Evolutionary conservation across 2,329 filamentous ascomycete species (phyloP).

Genomic region (Trichoderma cornu-damae): DNA sequence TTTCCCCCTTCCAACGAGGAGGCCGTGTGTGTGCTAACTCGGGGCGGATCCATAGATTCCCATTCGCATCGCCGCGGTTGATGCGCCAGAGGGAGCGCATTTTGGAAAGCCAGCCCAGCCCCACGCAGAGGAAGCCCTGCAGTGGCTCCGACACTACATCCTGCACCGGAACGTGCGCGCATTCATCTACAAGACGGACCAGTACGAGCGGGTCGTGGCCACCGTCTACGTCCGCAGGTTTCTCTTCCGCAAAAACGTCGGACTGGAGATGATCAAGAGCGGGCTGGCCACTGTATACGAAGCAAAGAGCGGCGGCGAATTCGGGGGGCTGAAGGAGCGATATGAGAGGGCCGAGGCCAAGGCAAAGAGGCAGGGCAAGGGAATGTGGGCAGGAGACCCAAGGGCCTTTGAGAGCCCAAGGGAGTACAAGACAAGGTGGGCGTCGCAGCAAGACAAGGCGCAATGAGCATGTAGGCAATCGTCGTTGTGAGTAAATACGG

Average conservation of each 20-base stretch:
- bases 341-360: conserved; percentile 63
- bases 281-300: conserved; percentile 92
- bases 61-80: conserved; percentile 82
- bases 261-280: conserved; percentile 78
- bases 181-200: conserved; percentile 79
- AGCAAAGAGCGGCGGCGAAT: conserved; percentile 83
- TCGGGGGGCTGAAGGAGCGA: conserved; percentile 62
- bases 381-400: conserved; percentile 69
- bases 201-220: conserved; percentile 86
- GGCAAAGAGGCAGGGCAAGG: conserved; percentile 60
- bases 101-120: conserved; percentile 88
- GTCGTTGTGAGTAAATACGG: background rate
- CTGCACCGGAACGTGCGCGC: conserved; percentile 68
- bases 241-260: conserved; percentile 71
- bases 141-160: conserved; percentile 73
- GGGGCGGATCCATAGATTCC: conserved; percentile 56
- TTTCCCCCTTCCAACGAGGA: no score
- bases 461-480: background rate
- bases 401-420: conserved; percentile 73
- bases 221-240: conserved; percentile 71
- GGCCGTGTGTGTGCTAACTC: conserved; percentile 19
- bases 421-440: conserved; percentile 66
- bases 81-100: conserved; percentile 88
- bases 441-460: conserved; percentile 18
- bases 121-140: conserved; percentile 71